Evolutionary conservation across 2,329 filamentous ascomycete genomes (phyloP), one percentile per base, ranked within the genome.

Genomic region (Trichoderma sp.): DNA sequence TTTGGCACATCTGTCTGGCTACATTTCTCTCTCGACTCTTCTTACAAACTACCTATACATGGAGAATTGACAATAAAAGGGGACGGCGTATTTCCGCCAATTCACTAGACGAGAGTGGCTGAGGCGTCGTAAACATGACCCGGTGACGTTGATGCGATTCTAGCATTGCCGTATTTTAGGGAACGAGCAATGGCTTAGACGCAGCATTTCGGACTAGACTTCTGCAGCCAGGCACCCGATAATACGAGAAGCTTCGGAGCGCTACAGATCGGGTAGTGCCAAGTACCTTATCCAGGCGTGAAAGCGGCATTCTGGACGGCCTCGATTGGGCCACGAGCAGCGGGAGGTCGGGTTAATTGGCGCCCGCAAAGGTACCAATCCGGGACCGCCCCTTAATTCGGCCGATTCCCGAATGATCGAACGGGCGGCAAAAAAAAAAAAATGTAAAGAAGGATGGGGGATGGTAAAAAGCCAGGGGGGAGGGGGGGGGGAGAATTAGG

Each of bases 11-110:
- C 52, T 34, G 3, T 32, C 13, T 22, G 45, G 53, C 22, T 54
- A 65, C 37, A 48, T 48, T 29, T 57, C 37, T 54, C 60, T 54
- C 60, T 64, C 60, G 60, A 64, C 60, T 64, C 60, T 64, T 13
- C 42, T 54, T 64, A 45, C 60, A 54, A 34, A 54, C 22, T 10
- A 45, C 3, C 22, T 34, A 35, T 58, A 35, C 22, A 42, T n/a
- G 35, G n/a, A 53, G n/a, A 48, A 45, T n/a, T 45, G 10, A 48
- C 25, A 45, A 60, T 37, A 17, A 42, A 54, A 53, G n/a, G 27
- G 12, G 19, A 6, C 13, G 7, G 39, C 22, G 50, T 35, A n/a
- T 32, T 53, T 53, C 27, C 22, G 22, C n/a, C 34, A 25, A 37
- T 29, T 63, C 25, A 39, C 22, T 42, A 64, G 60, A 54, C 50